Conservation (phyloP, 768 basidiomycete genomes). For the Suillus spraguei region DNA sequence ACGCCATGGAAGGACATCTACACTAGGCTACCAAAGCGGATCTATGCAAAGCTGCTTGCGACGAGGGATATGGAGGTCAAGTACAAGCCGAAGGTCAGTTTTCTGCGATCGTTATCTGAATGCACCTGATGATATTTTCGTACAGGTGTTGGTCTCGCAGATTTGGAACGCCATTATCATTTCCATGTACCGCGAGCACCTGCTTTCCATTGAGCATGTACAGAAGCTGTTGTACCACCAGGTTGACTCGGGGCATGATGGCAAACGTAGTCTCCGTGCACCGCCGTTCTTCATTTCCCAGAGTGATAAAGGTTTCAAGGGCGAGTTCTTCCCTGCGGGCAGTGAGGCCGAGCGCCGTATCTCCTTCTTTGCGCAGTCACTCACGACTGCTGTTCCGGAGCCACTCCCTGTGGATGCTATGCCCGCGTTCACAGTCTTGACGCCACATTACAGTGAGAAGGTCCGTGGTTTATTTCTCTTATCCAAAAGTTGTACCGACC, state of each 20-base stretch:
- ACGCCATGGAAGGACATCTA: constrained; percentile 99
- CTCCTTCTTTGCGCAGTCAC: constrained; percentile 97
- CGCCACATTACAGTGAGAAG: constrained; percentile 99
- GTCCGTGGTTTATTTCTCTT: constrained; percentile 37
- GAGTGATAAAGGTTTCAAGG: constrained; percentile 81
- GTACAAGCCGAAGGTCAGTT: constrained; percentile 95
- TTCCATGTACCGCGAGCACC: constrained; percentile 99
- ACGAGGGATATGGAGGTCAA: constrained; percentile 97
- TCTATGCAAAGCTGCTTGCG: constrained; percentile 93
- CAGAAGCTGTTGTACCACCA: constrained; percentile 98
- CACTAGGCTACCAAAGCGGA: constrained; percentile 92
- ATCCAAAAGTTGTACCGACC: constrained; percentile 10
- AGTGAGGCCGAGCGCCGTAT: constrained; percentile 97
- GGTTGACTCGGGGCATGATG: constrained; percentile 81
- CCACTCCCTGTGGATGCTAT: constrained; percentile 98
- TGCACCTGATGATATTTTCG: neutral
- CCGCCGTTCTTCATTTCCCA: constrained; percentile 99
- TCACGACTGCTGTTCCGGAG: constrained; percentile 93
- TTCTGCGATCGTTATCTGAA: neutral
- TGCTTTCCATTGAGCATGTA: constrained; percentile 98
- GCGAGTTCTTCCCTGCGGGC: constrained; percentile 90
- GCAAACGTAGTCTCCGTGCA: constrained; percentile 88
- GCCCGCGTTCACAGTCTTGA: constrained; percentile 99
- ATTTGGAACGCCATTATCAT: constrained; percentile 99
- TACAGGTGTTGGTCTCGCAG: constrained; percentile 92